Evolutionary conservation across 768 basidiomycete species (phyloP).

Genomic region (Termitomyces sp.): DNA sequence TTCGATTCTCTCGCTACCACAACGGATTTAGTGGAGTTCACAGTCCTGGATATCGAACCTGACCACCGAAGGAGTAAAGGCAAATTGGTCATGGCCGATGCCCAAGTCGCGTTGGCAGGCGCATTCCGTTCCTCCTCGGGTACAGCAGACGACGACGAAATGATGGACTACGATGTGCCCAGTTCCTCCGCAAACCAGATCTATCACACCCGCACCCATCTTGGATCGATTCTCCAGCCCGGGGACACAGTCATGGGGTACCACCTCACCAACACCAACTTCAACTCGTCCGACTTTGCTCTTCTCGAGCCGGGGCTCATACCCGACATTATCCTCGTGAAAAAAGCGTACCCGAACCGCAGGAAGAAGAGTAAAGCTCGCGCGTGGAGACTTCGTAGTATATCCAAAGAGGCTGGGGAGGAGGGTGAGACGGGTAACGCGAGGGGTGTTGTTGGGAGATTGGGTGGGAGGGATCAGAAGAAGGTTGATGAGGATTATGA

Average conservation of each 20-base stretch:
- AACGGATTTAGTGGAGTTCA: conserved; percentile 90
- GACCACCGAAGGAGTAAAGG: conserved; percentile 58
- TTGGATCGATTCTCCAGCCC: conserved; percentile 88
- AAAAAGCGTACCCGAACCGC: conserved; percentile 93
- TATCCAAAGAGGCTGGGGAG: conserved; percentile 89
- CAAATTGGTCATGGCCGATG: conserved; percentile 76
- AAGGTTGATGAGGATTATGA: conserved; percentile 98
- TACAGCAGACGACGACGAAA: conserved; percentile 32
- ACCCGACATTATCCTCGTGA: conserved; percentile 91
- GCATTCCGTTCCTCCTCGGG: conserved; percentile 62
- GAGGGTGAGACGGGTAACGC: conserved; percentile 76
- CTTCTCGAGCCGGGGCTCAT: conserved; percentile 61
- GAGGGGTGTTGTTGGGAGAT: conserved; percentile 84
- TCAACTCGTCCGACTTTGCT: conserved; percentile 87
- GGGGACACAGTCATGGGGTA: conserved; percentile 94
- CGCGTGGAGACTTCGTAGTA: conserved; percentile 86
- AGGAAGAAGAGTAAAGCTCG: conserved; percentile 87
- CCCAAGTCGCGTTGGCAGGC: conserved; percentile 84
- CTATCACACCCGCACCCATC: conserved; percentile 94
- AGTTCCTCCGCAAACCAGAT: conserved; percentile 68
- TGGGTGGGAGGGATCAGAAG: conserved; percentile 86
- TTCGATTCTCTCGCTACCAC: conserved; percentile 83
- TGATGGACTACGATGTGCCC: conserved; percentile 62
- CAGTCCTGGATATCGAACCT: conserved; percentile 91
- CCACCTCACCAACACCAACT: conserved; percentile 85